These are phyloP conservation scores for Kodamaea ohmeri DNA, from an alignment of 1,139 yeast genomes.

Conservation along the genomic window DNA sequence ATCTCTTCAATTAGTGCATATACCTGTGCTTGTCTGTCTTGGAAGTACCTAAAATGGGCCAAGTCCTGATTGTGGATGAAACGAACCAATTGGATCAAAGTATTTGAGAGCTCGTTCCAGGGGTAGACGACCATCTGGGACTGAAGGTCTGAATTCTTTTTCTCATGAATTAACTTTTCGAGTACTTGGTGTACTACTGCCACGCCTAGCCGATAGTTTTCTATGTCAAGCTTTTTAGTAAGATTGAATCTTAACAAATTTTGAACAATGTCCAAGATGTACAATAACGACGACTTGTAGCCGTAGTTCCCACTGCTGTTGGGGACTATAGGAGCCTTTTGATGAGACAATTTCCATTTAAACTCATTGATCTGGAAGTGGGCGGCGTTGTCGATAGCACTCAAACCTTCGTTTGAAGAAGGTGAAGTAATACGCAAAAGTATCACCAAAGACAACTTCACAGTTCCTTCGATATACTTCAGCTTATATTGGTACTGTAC, in stretches of 20 bases:
- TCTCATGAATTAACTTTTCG: conserved; percentile 10
- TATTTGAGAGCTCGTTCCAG: conserved; percentile 32
- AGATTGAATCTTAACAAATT: conserved; percentile 39
- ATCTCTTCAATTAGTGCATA: conserved; percentile 27
- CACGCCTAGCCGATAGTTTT: conserved; percentile 28
- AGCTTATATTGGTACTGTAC: conserved; percentile 37
- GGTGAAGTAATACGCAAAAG: conserved; percentile 27
- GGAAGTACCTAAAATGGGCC: conserved; percentile 18
- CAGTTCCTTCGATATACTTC: conserved; percentile 20
- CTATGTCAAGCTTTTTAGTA: conserved; percentile 33
- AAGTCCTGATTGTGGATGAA: conserved; percentile 27
- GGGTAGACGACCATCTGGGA: conserved; percentile 19
- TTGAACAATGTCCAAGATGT: conserved; percentile 38
- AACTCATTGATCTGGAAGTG: conserved; percentile 34
- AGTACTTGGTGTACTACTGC: conserved; percentile 26
- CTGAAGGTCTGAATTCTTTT: neutral
- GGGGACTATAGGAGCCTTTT: conserved; percentile 36
- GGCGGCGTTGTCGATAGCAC: conserved; percentile 17
- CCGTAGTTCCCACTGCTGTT: conserved; percentile 24
- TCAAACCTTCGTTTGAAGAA: conserved; percentile 9
- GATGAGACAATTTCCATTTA: conserved; percentile 44
- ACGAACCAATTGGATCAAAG: conserved; percentile 25
- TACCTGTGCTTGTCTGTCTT: conserved; percentile 15
- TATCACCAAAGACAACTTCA: conserved; percentile 24
- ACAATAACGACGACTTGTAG: conserved; percentile 31